A percentile compares a stretch with the other conserved stretches of the same genome.
These are phyloP conservation scores for Colletotrichum scovillei DNA, from an alignment of 2,329 filamentous ascomycete genomes.

Conservation along the genomic window DNA sequence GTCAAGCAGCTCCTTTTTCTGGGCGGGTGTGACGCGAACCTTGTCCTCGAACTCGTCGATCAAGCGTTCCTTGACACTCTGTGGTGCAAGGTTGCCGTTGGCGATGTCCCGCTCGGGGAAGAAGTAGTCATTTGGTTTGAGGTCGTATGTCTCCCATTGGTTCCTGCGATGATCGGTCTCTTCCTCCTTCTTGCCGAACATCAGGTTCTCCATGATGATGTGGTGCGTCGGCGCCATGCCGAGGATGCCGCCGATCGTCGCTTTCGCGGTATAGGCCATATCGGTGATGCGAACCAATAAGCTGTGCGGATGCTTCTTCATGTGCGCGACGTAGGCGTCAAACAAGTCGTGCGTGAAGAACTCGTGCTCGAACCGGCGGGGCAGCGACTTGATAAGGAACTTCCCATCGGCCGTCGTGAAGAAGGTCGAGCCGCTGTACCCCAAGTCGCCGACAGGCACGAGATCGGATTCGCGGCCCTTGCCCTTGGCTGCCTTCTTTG, in stretches of 20 bases:
- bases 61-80: constrained; percentile 73
- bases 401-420: constrained; percentile 74
- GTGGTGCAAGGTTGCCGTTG: constrained; percentile 69
- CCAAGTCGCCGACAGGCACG: constrained; percentile 73
- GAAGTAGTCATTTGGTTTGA: constrained; percentile 81
- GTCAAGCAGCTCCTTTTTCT: constrained; percentile 66
- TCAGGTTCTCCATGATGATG: constrained; percentile 82
- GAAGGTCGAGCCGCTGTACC: constrained; percentile 82
- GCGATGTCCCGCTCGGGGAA: constrained; percentile 80
- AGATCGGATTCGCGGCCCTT: constrained; percentile 54
- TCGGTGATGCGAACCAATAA: constrained; percentile 79
- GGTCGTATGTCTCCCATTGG: constrained; percentile 78
- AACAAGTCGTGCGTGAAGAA: constrained; percentile 77
- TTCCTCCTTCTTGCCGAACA: constrained; percentile 67
- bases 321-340: constrained; percentile 72
- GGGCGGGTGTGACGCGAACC: constrained; percentile 64
- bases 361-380: constrained; percentile 74
- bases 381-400: constrained; percentile 78
- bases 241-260: constrained; percentile 69
- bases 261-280: constrained; percentile 67
- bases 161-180: constrained; percentile 45
- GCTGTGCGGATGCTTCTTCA: constrained; percentile 68
- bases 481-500: constrained; percentile 39
- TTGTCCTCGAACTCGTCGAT: constrained; percentile 77
- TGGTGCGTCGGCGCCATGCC: constrained; percentile 75